phyloP scores from a whole-genome alignment of 2,329 filamentous ascomycete species.

The Harringtonia aguacate region DNA sequence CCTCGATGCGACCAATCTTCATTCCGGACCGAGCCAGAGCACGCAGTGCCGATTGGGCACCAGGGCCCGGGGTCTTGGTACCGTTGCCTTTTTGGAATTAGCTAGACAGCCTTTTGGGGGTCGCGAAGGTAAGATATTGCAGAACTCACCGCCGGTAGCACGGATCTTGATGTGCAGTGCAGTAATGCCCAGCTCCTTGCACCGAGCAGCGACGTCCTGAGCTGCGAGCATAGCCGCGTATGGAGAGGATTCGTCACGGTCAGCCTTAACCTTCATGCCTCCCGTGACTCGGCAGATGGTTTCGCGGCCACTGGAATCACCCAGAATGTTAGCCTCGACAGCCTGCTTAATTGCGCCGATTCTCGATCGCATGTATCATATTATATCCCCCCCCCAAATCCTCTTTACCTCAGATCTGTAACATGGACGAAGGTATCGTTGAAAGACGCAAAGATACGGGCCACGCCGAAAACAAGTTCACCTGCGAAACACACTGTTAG shows the following conservation, averaged over 20 bases:
- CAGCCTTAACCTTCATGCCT: conserved; percentile 99
- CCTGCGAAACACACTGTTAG: conserved; percentile 38
- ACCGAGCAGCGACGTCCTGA: conserved; percentile 89
- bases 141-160: conserved; percentile 77
- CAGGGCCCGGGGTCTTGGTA: conserved; percentile 99
- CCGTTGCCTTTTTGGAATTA: conserved; percentile 60
- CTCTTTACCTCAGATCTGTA: conserved; percentile 83
- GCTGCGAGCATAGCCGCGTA: conserved; percentile 99
- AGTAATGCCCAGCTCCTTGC: conserved; percentile 64
- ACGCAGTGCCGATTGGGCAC: conserved; percentile 97
- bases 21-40: conserved; percentile 98
- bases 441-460: conserved; percentile 94
- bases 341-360: not conserved
- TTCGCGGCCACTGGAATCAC: conserved; percentile 89
- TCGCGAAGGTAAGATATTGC: too few relatives aligned
- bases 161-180: conserved; percentile 99
- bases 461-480: conserved; percentile 96
- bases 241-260: conserved; percentile 98
- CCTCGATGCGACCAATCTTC: conserved; percentile 99
- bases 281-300: conserved; percentile 99
- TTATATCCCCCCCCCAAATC: conserved; percentile 19
- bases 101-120: not conserved
- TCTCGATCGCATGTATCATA: not conserved
- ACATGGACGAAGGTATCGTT: conserved; percentile 96
- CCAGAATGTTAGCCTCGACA: conserved; percentile 51